A percentile compares a stretch with the other conserved stretches of the same genome.
Evolutionary conservation across 768 basidiomycete species (phyloP).

Genomic region (Mycena sanguinolenta): DNA sequence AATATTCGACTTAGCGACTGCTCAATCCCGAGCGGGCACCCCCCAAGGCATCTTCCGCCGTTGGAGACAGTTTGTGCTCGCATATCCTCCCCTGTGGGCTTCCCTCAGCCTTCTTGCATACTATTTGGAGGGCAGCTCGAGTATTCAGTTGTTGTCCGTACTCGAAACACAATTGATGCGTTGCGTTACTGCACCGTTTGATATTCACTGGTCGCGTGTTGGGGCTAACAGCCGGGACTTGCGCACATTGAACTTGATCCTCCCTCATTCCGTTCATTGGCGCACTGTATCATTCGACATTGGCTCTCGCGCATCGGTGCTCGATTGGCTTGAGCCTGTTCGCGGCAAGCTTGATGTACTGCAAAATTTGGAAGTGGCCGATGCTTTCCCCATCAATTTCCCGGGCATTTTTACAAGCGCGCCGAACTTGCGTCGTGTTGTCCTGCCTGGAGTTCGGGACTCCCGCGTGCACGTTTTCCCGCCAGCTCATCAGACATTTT

Average conservation of each 20-base stretch:
- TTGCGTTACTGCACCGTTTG: neutral
- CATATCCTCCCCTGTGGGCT: neutral
- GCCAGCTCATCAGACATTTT: too few species aligned
- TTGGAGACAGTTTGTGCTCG: neutral
- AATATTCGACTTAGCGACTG: neutral
- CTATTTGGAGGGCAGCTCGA: too few species aligned
- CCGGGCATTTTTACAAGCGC: too few species aligned
- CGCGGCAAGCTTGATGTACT: too few species aligned
- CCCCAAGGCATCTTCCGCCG: neutral
- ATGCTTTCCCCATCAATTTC: too few species aligned
- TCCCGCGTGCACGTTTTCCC: too few species aligned
- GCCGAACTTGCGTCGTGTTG: too few species aligned
- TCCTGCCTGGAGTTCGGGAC: too few species aligned
- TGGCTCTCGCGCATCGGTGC: too few species aligned
- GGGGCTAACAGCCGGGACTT: neutral
- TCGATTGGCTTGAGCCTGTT: too few species aligned
- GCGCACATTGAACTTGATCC: neutral
- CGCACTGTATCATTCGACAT: neutral
- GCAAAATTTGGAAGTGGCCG: too few species aligned
- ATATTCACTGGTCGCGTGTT: neutral
- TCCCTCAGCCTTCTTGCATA: neutral
- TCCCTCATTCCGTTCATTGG: neutral
- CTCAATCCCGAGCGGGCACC: neutral
- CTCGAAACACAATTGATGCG: neutral
- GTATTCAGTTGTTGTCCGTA: neutral